Base-by-base conservation (phyloP, 257 asterid genomes). In the Misopates orontium region DNA sequence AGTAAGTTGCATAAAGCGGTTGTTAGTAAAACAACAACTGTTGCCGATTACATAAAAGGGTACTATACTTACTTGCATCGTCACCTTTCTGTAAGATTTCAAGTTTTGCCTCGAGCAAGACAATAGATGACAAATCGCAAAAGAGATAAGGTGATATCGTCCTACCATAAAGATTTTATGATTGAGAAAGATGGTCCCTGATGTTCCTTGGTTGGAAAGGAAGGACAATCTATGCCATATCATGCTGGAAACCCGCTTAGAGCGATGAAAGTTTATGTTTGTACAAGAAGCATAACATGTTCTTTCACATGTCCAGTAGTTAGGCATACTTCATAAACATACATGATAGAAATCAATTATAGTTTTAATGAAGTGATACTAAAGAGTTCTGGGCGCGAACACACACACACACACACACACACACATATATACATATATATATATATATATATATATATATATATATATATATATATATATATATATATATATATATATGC, bases 131-230 rank as follows among this genome's bases (percentile, higher is more conserved):
- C 8, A 70, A 60, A 62, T 40, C 82, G 10, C 32, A 15, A 14
- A 60, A 73, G 36, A 4, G 5, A 77, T 7, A 89, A 84, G 80
- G 91, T 82, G 77, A 65, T 69, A 15, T 25, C 75, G 4, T 40
- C 59, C 28, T 90, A 87, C 73, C 95, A 87, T 54, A 85, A 78
- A 71, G 95, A 90, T 71, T 87, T 87, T 68, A 45, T 85, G 45
- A 81, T 85, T 0, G 91, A 87, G 52, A 96, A 85, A 79, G 95
- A 85, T 44, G 62, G 80, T 68, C 75, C 70, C 18, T 87, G 96
- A 96, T 90, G 81, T 70, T 90, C 70, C 72, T 80, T 74, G 95
- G 97, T 21, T 87, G 97, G 97, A 90, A 90, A 74, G 97, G 97
- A 17, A 71, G 97, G 69, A 80, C 75, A 61, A 72, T 89, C 70